Percentiles rank a stretch among this genome's conserved stretches.
Evolutionary conservation across 1,284 basidiomycete genomes (phyloP).

Genomic region (Trichosporon sp.): DNA sequence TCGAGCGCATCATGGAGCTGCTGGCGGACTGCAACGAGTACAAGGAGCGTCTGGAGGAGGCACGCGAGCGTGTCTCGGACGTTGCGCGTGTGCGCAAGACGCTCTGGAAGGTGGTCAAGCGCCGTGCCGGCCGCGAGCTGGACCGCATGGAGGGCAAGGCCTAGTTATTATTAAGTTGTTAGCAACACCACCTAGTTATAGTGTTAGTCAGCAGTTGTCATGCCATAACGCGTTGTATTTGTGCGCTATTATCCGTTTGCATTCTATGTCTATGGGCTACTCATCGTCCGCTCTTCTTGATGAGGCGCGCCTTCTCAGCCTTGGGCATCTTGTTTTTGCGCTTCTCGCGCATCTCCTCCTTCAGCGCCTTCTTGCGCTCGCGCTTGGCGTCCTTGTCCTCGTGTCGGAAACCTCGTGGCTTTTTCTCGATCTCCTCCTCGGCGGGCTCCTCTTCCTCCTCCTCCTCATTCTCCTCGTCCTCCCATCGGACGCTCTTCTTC

Average conservation of each 20-base stretch:
- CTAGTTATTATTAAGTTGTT: background rate
- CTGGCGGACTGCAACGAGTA: conserved; percentile 54
- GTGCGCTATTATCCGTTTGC: background rate
- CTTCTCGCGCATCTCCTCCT: conserved; percentile 79
- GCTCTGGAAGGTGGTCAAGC: conserved; percentile 52
- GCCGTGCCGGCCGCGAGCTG: conserved; percentile 41
- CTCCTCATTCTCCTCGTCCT: conserved; percentile 38
- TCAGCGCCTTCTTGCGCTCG: conserved; percentile 84
- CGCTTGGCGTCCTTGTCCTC: conserved; percentile 86
- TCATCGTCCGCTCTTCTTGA: conserved; percentile 56
- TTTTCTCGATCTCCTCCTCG: conserved; percentile 53
- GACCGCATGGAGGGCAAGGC: conserved; percentile 28
- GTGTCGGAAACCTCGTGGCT: conserved; percentile 75
- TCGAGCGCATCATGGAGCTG: conserved; percentile 50
- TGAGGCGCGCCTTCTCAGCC: conserved; percentile 77
- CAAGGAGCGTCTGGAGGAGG: conserved; percentile 53
- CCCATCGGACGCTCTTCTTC: conserved; percentile 19
- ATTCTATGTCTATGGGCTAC: background rate
- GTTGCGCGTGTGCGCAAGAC: conserved; percentile 51
- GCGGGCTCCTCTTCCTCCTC: conserved; percentile 46
- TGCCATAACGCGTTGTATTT: background rate
- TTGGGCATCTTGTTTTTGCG: conserved; percentile 91
- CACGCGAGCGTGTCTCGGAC: conserved; percentile 51
- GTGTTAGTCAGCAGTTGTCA: conserved; percentile 5
- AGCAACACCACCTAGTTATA: background rate